These are phyloP conservation scores for Dillenia turbinata DNA, from an alignment of 164 flowering plant genomes.

Conservation along the genomic window DNA sequence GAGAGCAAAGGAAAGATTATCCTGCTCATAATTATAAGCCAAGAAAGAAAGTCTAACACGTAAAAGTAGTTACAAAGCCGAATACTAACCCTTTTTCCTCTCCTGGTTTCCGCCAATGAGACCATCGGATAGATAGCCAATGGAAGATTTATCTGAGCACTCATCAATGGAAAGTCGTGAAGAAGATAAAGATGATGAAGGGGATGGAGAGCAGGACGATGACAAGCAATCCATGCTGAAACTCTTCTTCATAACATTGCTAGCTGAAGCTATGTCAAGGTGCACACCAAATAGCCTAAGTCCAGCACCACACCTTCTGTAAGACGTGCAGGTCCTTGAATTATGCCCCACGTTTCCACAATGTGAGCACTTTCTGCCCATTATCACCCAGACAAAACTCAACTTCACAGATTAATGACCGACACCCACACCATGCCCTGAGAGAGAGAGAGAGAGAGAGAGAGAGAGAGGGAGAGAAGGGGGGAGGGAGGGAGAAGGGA, in stretches of 20 bases:
- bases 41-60: too few species aligned
- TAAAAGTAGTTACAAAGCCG: too few species aligned
- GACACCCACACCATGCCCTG: slow-evolving; percentile 4
- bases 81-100: slow-evolving; percentile 56
- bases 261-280: slow-evolving; percentile 34
- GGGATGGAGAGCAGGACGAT: slow-evolving; percentile 24
- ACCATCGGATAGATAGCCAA: slow-evolving; percentile 65
- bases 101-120: slow-evolving; percentile 39
- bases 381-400: slow-evolving; percentile 25
- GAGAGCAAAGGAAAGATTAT: too few species aligned
- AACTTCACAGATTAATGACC: slow-evolving; percentile 10
- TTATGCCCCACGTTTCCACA: slow-evolving; percentile 86
- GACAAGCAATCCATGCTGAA: slow-evolving; percentile 61
- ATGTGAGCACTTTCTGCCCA: slow-evolving; percentile 86
- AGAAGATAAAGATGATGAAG: slow-evolving; percentile 32
- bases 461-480: slow-evolving; percentile 21
- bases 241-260: slow-evolving; percentile 47
- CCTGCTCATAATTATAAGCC: too few species aligned
- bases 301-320: slow-evolving; percentile 23
- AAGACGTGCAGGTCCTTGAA: slow-evolving; percentile 61
- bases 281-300: slow-evolving; percentile 78
- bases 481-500: too few species aligned
- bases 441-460: slow-evolving; percentile 4
- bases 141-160: slow-evolving; percentile 26
- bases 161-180: slow-evolving; percentile 28